Evolutionary conservation across 345 rosid genomes (phyloP).

Genomic region (Combretum micranthum): DNA sequence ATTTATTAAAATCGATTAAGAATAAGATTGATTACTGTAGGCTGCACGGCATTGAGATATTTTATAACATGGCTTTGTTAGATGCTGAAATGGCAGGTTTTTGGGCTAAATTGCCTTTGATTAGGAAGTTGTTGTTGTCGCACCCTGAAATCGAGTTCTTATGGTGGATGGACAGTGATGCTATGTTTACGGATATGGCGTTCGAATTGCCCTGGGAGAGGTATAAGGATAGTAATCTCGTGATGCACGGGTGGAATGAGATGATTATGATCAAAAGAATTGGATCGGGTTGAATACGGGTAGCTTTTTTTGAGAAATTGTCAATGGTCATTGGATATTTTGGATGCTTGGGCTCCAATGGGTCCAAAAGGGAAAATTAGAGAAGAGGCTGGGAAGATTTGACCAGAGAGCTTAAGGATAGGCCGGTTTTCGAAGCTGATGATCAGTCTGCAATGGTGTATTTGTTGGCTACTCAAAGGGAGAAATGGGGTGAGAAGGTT

Average conservation of each 20-base stretch:
- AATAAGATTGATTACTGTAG: conserved; percentile 59
- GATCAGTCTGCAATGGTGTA: conserved; percentile 67
- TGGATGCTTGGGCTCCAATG: conserved; percentile 53
- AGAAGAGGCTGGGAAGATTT: conserved; percentile 54
- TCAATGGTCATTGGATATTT: conserved; percentile 48
- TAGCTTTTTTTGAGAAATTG: conserved; percentile 45
- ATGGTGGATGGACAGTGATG: conserved; percentile 72
- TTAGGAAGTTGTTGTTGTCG: conserved; percentile 40
- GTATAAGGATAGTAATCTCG: conserved; percentile 41
- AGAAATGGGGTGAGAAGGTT: conserved; percentile 49
- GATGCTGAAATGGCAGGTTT: conserved; percentile 62
- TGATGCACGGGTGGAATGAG: conserved; percentile 64
- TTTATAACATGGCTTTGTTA: conserved; percentile 48
- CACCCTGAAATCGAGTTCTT: conserved; percentile 58
- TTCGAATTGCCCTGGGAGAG: conserved; percentile 60
- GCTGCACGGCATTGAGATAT: conserved; percentile 44
- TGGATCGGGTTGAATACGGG: conserved; percentile 67
- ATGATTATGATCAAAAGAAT: conserved; percentile 57
- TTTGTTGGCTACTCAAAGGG: conserved; percentile 41
- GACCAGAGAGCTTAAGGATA: conserved; percentile 42
- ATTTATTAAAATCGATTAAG: conserved; percentile 47
- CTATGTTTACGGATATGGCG: conserved; percentile 62
- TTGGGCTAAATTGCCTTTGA: conserved; percentile 58
- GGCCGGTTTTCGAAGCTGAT: conserved; percentile 58
- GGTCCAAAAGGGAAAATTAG: conserved; percentile 55